Evolutionary conservation across 164 flowering plant genomes (phyloP).

Genomic region (Magnolia changhungtana): DNA sequence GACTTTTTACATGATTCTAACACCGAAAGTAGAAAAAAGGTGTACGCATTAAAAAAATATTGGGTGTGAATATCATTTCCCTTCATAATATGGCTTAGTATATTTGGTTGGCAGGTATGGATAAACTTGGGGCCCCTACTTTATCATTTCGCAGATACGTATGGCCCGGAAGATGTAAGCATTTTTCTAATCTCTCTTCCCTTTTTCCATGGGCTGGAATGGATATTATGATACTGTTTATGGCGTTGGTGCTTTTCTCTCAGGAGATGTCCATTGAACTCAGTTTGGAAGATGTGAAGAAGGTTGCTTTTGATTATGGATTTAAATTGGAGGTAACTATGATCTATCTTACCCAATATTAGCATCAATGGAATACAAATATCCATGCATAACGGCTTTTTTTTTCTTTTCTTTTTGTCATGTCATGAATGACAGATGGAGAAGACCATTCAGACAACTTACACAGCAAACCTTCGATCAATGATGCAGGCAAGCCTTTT

Average conservation of each 20-base stretch:
- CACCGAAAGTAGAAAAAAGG: no score
- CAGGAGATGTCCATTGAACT: conserved; percentile 95
- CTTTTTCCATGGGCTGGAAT: neutral
- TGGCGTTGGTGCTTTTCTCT: neutral
- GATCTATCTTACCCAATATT: neutral
- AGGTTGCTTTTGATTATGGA: conserved; percentile 67
- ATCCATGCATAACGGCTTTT: neutral
- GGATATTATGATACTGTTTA: neutral
- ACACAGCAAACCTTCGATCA: conserved; percentile 77
- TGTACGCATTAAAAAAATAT: no score
- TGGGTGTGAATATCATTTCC: no score
- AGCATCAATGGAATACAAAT: neutral
- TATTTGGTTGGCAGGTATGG: conserved; percentile 65
- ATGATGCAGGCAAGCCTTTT: conserved; percentile 86
- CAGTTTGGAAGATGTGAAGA: conserved; percentile 96
- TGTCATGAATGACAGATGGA: conserved; percentile 55
- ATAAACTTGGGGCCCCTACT: conserved; percentile 96
- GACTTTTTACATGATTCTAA: no score
- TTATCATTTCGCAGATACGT: conserved; percentile 91
- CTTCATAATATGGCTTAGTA: neutral
- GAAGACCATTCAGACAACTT: conserved; percentile 75
- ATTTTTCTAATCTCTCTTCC: neutral
- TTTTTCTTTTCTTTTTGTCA: no score
- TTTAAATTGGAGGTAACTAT: conserved; percentile 68
- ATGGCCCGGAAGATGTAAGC: conserved; percentile 83